A percentile compares a stretch with the other conserved stretches of the same genome.
These are phyloP conservation scores for Bromus sterilis DNA, from an alignment of 176 grass and related monocot genomes.

Conservation along the genomic window DNA sequence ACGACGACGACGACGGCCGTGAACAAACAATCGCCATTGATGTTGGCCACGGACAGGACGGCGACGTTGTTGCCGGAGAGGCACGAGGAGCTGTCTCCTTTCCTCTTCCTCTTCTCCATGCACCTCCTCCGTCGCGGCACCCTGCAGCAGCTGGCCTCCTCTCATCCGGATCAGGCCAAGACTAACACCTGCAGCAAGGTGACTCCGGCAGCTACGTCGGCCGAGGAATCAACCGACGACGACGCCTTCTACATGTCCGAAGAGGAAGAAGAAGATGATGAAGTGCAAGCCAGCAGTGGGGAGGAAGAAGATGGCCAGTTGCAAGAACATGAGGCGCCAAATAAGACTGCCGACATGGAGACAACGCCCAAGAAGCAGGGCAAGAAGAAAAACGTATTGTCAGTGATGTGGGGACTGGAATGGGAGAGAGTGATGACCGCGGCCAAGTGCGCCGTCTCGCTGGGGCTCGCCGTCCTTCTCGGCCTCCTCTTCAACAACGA, in stretches of 20 bases:
- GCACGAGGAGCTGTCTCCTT: conserved; percentile 26
- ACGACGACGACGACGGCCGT: not conserved
- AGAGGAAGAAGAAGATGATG: not conserved
- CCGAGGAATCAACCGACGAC: not conserved
- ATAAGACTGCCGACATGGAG: not conserved
- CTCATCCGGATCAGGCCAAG: not conserved
- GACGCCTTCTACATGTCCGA: not conserved
- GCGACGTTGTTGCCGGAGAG: not conserved
- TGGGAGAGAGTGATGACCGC: conserved; percentile 16
- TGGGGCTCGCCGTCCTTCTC: conserved; percentile 63
- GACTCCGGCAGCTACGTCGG: not conserved
- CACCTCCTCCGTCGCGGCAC: conserved; percentile 20
- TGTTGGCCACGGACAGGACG: not conserved
- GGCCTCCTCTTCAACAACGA: conserved; percentile 65
- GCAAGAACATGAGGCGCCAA: conserved; percentile 3
- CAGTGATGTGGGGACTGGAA: not conserved
- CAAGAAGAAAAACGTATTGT: conserved; percentile 7
- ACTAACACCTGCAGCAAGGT: not conserved
- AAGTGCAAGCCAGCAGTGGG: not conserved
- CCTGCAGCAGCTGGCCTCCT: not conserved
- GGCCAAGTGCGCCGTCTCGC: conserved; percentile 48
- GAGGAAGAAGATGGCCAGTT: not conserved
- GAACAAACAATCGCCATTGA: not conserved
- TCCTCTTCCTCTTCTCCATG: conserved; percentile 68
- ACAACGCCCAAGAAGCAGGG: not conserved